phyloP scores from a whole-genome alignment of 805 yeast species.

The Alloascoidea africana region DNA sequence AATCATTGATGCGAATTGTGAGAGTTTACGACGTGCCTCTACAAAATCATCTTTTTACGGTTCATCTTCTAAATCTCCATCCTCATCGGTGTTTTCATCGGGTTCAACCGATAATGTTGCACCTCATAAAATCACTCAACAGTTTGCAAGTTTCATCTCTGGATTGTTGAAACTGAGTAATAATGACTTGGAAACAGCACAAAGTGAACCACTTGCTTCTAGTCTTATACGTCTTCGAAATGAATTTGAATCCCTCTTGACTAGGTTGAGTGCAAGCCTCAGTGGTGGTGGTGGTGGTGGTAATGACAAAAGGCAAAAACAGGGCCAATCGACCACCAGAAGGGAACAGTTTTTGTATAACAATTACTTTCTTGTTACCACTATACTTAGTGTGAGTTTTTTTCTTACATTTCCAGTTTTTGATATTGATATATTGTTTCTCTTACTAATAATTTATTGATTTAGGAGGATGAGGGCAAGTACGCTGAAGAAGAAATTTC shows the following conservation, averaged over 20 bases:
- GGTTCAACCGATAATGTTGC: conserved; percentile 17
- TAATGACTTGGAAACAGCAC: conserved; percentile 17
- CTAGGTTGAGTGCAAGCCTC: conserved; percentile 41
- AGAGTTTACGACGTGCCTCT: conserved; percentile 41
- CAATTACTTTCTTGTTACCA: conserved; percentile 49
- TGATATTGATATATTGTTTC: too few relatives aligned
- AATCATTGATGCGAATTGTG: conserved; percentile 65
- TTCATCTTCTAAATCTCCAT: conserved; percentile 20
- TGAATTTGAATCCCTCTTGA: conserved; percentile 67
- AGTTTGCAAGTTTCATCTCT: conserved; percentile 56
- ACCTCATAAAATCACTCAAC: conserved; percentile 62
- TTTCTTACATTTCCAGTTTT: too few relatives aligned
- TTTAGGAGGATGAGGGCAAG: conserved; percentile 25
- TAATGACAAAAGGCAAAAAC: conserved; percentile 21
- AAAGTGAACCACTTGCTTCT: conserved; percentile 52
- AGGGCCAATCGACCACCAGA: conserved; percentile 15
- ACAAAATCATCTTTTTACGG: conserved; percentile 17
- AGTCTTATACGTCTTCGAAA: conserved; percentile 56
- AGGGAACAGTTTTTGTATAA: conserved; percentile 61
- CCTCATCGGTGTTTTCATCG: conserved; percentile 18
- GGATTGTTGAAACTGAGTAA: conserved; percentile 48
- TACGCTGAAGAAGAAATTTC: conserved; percentile 26
- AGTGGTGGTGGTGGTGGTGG: conserved; percentile 18
- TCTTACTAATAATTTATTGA: too few relatives aligned
- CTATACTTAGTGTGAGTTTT: conserved; percentile 36